A percentile compares a stretch with the other conserved stretches of the same genome.
Evolutionary conservation across 768 basidiomycete species (phyloP).

Genomic region (Tricholoma sp.): DNA sequence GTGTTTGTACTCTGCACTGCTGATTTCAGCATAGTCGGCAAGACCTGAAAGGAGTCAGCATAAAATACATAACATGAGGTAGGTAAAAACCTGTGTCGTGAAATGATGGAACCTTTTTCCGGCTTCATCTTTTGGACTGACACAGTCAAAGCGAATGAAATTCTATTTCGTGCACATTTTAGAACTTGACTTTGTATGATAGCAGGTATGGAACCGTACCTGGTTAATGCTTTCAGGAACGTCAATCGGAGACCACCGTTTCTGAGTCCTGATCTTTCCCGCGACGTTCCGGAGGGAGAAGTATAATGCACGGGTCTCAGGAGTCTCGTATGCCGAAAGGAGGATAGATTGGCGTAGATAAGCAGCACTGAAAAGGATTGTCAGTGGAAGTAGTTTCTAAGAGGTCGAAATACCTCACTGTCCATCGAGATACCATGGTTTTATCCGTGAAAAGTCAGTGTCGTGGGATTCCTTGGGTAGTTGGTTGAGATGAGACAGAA

Average conservation of each 20-base stretch:
- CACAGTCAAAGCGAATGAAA: constrained; percentile 71
- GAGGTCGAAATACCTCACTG: constrained; percentile 48
- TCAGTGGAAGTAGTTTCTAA: neutral
- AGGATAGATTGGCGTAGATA: constrained; percentile 90
- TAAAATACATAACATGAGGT: neutral
- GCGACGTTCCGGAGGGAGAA: constrained; percentile 72
- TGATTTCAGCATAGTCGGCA: constrained; percentile 82
- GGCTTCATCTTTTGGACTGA: constrained; percentile 67
- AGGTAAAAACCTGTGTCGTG: constrained; percentile 61
- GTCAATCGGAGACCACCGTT: constrained; percentile 64
- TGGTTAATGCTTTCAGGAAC: constrained; percentile 84
- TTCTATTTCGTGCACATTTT: constrained; percentile 35
- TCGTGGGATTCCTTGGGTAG: constrained; percentile 92
- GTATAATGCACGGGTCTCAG: constrained; percentile 80
- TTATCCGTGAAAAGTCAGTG: constrained; percentile 93
- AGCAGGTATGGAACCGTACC: constrained; percentile 29
- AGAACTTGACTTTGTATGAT: neutral
- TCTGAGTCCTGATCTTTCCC: constrained; percentile 73
- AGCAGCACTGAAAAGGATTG: constrained; percentile 47
- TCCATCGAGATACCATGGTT: constrained; percentile 96
- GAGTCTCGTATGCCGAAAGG: constrained; percentile 82
- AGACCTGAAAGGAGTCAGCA: constrained; percentile 43
- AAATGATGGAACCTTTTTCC: constrained; percentile 88
- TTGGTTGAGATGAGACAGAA: constrained; percentile 80
- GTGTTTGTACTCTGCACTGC: constrained; percentile 91